Base-by-base conservation (phyloP, 2,329 filamentous ascomycete species). In the Pseudocercospora crystallina region DNA sequence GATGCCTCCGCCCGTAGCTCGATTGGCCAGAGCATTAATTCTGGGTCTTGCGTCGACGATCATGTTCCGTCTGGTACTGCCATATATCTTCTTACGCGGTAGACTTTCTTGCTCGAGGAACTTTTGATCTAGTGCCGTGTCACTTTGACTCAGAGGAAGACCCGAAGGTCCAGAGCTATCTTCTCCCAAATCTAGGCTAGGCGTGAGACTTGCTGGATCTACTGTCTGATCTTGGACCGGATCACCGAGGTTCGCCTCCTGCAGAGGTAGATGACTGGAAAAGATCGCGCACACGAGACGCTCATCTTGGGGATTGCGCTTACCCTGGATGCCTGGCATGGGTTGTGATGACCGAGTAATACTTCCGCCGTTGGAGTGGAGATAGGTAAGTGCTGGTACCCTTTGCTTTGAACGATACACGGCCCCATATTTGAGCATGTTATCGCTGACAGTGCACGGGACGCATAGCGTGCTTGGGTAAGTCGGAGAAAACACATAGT, bases 311-410 rank as follows among this genome's bases (percentile, higher is more conserved):
- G 95, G 89, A 64, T 91, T 97, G 37, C 92, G 84, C 65, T 95
- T 94, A 15, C 62, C 63, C 56, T 88, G 84, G 17, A 97, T 82
- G 11, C 94, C 94, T 1, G 92, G 87, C 50, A 92, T 77, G 0
- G 94, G 94, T 68, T 99, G 94, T 3, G 92, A 95, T 66, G 90
- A 95, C 66, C 94, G 82, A 2, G 92, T 96, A 58, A 99, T 96
- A 17, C 91, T 94, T 70, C 94, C 97, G 68, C 95, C 96, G 69
- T 97, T 99, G 63, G 96, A 79, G 69, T 99, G 94, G n/a, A 96
- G 82, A 70, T 99, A 99, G 15, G 90, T 90, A 34, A 99, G 75
- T 3, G 85, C 87, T 1, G 94, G 94, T 69, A 99, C 91, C 53
- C 94, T 85, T 57, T 86, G 84, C 53, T 91, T 83, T 0, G 94